Conservation (phyloP, 2,329 filamentous ascomycete species). For the Paraphaeosphaeria sporulosa region DNA sequence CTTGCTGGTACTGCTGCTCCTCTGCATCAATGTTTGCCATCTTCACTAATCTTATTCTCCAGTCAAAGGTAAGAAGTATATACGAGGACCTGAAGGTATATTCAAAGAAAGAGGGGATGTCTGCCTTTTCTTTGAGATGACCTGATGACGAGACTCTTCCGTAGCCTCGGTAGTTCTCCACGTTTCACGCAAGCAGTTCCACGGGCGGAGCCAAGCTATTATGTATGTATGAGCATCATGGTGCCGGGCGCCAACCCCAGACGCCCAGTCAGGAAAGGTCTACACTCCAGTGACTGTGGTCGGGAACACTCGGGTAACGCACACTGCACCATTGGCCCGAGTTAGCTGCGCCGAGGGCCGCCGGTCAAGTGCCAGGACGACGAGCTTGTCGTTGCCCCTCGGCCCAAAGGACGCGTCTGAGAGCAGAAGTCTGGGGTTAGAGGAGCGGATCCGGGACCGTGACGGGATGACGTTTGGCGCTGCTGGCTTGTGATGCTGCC, state of each 20-base stretch:
- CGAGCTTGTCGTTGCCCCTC: slow-evolving; percentile 33
- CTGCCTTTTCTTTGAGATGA: slow-evolving; percentile 19
- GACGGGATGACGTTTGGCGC: slow-evolving; percentile 46
- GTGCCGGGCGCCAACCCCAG: slow-evolving; percentile 21
- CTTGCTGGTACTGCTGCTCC: slow-evolving; percentile 77
- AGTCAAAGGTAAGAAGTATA: not conserved
- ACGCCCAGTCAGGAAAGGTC: slow-evolving; percentile 27
- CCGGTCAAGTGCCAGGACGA: slow-evolving; percentile 18
- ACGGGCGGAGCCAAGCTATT: slow-evolving; percentile 40
- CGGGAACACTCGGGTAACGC: slow-evolving; percentile 41
- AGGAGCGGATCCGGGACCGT: slow-evolving; percentile 33
- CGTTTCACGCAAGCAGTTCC: slow-evolving; percentile 1
- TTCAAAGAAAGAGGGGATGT: not conserved
- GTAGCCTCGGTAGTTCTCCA: slow-evolving; percentile 28
- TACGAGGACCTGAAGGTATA: not conserved
- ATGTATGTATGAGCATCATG: slow-evolving; percentile 36
- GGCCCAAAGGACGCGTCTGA: slow-evolving; percentile 40
- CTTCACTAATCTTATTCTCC: slow-evolving; percentile 10
- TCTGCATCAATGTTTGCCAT: slow-evolving; percentile 65
- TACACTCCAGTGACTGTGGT: slow-evolving; percentile 27
- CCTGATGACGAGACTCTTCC: slow-evolving; percentile 33
- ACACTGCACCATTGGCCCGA: slow-evolving; percentile 45
- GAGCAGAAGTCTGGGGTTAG: slow-evolving; percentile 33
- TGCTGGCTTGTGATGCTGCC: slow-evolving; percentile 30
- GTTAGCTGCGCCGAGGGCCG: slow-evolving; percentile 37